Percentiles rank a stretch among this genome's conserved stretches.
These are phyloP conservation scores for Chaetomiaceae sp. DNA, from an alignment of 2,329 filamentous ascomycete genomes.

Conservation along the genomic window DNA sequence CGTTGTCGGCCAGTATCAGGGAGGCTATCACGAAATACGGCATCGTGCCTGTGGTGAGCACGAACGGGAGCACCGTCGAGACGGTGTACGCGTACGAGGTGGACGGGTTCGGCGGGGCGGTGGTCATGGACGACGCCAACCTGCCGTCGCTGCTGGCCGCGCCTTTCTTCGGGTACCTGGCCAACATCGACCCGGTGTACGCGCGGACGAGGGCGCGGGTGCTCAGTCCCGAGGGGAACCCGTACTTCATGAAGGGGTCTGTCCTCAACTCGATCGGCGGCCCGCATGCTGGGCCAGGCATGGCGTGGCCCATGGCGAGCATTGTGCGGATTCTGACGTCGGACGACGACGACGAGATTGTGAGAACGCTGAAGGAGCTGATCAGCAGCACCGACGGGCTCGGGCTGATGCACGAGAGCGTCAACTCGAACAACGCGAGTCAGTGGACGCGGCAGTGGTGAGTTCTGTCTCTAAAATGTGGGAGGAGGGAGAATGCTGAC, in stretches of 20 bases:
- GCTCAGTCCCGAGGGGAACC: conserved; percentile 61
- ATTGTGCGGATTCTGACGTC: conserved; percentile 76
- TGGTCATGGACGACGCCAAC: conserved; percentile 65
- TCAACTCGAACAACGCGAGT: conserved; percentile 58
- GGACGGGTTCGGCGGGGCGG: conserved; percentile 61
- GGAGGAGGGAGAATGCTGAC: background rate
- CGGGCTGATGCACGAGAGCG: conserved; percentile 76
- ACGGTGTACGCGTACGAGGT: conserved; percentile 68
- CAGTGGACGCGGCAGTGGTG: conserved; percentile 44
- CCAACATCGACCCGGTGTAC: conserved; percentile 59
- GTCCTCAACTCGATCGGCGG: conserved; percentile 50
- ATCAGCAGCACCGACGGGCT: conserved; percentile 67
- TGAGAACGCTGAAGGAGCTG: conserved; percentile 54
- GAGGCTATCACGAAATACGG: conserved; percentile 22
- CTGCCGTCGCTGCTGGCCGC: conserved; percentile 59
- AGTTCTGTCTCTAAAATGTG: conserved; percentile 18
- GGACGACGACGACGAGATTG: conserved; percentile 71
- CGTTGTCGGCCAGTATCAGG: conserved; percentile 49
- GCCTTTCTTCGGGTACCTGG: conserved; percentile 57
- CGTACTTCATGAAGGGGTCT: conserved; percentile 58
- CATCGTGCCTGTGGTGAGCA: conserved; percentile 42
- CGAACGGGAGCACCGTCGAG: conserved; percentile 45
- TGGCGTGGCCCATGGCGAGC: conserved; percentile 84
- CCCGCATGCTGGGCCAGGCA: conserved; percentile 55
- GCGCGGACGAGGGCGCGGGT: conserved; percentile 71